Base-by-base conservation (phyloP, 495 filamentous ascomycete species). In the Podospora appendiculata region DNA sequence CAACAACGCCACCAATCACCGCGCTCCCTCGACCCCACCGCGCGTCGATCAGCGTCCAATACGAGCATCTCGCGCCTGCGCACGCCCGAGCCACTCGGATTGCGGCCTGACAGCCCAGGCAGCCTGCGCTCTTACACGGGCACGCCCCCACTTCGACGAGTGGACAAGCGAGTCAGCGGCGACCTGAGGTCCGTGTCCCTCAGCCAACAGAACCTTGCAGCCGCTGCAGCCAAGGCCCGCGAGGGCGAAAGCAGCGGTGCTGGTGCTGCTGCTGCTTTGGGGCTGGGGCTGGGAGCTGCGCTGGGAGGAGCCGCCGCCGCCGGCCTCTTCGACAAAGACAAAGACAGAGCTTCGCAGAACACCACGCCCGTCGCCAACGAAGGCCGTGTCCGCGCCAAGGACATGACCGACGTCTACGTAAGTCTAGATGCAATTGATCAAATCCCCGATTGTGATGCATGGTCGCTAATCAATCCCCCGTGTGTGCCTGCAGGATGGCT, bases 371-470 rank as follows among this genome's bases (percentile, higher is more conserved):
- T 87, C 65, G 88, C 82, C 59, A 88, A 91, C 78, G 88, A 90
- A 79, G 86, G 88, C 79, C 90, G 89, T 70, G 83, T 80, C 63
- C 85, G 85, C 65, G 72, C 84, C 65, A 84, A 80, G 71, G 87
- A 84, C 73, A 95, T 95, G 90, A 77, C 87, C 63, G 88, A 95
- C 79, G 87, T 94, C 74, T 95, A 87, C 73, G 90, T 96, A 83
- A 84, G 90, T 87, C 35, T 49, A 2, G 25, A 25, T 25, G 25
- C 25, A 19, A 25, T 53, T 45, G 41, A 44, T 11, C 2, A 44
- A n/a, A n/a, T n/a, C 4, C 41, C 17, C 13, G 16, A 41, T 6
- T 17, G 10, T 25, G 39, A 18, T 33, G 41, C 50, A n/a, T 49
- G 41, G 44, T 43, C 54, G 51, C 32, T 35, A 18, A 18, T 38